phyloP scores from a whole-genome alignment of 441 rosid species.

The Brassica hybrid region DNA sequence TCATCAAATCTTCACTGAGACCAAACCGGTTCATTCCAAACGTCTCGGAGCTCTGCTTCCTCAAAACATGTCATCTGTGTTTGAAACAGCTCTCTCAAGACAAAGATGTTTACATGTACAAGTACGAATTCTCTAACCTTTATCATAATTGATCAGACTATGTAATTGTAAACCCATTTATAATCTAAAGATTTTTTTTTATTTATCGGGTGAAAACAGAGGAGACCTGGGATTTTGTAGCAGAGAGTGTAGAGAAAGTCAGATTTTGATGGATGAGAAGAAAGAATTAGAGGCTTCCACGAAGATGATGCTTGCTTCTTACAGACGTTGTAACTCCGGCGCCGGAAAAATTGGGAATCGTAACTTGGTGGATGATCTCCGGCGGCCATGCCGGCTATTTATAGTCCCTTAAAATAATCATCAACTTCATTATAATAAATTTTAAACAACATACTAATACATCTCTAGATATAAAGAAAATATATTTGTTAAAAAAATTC shows the following conservation, averaged over 20 bases:
- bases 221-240: constrained; percentile 90
- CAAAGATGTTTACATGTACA: constrained; percentile 88
- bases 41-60: constrained; percentile 49
- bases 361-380: constrained; percentile 46
- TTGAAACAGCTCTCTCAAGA: constrained; percentile 51
- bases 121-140: constrained; percentile 42
- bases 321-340: constrained; percentile 42
- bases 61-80: constrained; percentile 71
- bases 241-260: constrained; percentile 71
- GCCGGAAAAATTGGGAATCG: constrained; percentile 47
- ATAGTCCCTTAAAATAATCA: constrained; percentile 34
- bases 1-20: constrained; percentile 50
- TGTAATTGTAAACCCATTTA: not conserved
- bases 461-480: not conserved
- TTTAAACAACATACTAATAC: not conserved
- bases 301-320: constrained; percentile 49
- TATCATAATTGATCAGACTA: not conserved
- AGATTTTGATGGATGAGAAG: constrained; percentile 65
- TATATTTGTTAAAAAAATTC: too few relatives aligned
- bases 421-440: not conserved
- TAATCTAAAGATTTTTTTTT: not conserved
- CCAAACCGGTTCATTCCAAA: constrained; percentile 8
- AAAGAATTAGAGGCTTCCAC: constrained; percentile 57
- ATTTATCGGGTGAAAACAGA: constrained; percentile 34
- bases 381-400: constrained; percentile 45